Evolutionary conservation across 768 basidiomycete genomes (phyloP).

Genomic region (Nidula microcarpa): DNA sequence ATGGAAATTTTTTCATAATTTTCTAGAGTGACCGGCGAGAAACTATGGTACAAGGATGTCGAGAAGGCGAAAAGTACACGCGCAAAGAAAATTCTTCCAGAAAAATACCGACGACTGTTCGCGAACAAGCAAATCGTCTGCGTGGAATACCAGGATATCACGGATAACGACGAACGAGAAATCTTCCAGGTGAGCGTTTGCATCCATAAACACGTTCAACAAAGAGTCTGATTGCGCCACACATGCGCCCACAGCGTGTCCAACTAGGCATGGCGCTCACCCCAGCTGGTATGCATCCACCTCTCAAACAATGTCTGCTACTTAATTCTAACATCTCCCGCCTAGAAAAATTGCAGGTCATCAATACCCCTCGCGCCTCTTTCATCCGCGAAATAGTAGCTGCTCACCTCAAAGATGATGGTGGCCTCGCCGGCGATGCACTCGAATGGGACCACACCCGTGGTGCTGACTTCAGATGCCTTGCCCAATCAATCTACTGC

Average conservation of each 20-base stretch:
- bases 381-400: conserved; percentile 58
- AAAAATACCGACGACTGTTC: conserved; percentile 55
- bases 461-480: conserved; percentile 58
- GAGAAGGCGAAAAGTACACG: conserved; percentile 6
- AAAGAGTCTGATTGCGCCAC: background rate
- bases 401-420: conserved; percentile 37
- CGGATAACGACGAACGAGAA: conserved; percentile 57
- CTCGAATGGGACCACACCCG: conserved; percentile 47
- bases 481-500: conserved; percentile 50
- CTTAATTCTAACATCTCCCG: background rate
- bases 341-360: conserved; percentile 67
- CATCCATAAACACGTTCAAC: background rate
- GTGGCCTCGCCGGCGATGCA: conserved; percentile 24
- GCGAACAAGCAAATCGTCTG: conserved; percentile 77
- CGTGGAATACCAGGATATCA: conserved; percentile 68
- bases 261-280: conserved; percentile 78
- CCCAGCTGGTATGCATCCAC: conserved; percentile 49
- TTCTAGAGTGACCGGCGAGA: conserved; percentile 35
- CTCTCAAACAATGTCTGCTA: no score
- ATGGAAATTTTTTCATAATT: background rate
- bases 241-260: conserved; percentile 47
- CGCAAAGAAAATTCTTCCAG: conserved; percentile 38
- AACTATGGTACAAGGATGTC: conserved; percentile 46
- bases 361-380: conserved; percentile 49
- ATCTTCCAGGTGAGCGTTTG: conserved; percentile 61